Evolutionary conservation across 768 basidiomycete species (phyloP).

Genomic region (Auricularia auricula-judae): DNA sequence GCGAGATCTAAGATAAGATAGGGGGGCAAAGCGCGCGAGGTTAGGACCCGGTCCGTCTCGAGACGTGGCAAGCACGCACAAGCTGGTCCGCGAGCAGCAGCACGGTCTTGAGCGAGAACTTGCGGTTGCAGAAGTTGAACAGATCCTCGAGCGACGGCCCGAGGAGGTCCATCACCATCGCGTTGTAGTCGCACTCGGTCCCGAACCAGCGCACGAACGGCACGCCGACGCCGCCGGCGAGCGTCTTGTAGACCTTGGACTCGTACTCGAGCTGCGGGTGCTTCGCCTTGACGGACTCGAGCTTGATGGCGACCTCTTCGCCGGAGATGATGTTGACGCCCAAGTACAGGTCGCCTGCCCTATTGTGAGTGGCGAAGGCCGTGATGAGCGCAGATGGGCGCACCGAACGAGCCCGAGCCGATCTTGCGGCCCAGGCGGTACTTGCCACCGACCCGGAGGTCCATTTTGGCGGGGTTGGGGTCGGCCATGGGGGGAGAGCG

Average conservation of each 20-base stretch:
- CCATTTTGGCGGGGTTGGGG: slow-evolving; percentile 40
- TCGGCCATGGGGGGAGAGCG: slow-evolving; percentile 49
- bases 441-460: slow-evolving; percentile 86
- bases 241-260: slow-evolving; percentile 69
- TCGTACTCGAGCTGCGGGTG: slow-evolving; percentile 99
- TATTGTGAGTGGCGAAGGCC: neutral
- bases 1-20: slow-evolving; percentile 56
- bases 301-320: slow-evolving; percentile 99
- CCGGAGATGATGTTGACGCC: slow-evolving; percentile 99
- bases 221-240: slow-evolving; percentile 98
- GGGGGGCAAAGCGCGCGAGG: neutral
- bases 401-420: slow-evolving; percentile 95
- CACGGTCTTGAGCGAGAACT: slow-evolving; percentile 91
- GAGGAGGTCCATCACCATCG: slow-evolving; percentile 96
- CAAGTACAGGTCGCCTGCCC: slow-evolving; percentile 91
- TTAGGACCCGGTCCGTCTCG: slow-evolving; percentile 7
- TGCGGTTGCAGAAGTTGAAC: slow-evolving; percentile 81
- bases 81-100: slow-evolving; percentile 90
- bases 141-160: slow-evolving; percentile 81
- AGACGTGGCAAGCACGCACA: slow-evolving; percentile 34
- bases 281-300: slow-evolving; percentile 99
- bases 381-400: slow-evolving; percentile 18
- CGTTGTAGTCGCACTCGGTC: slow-evolving; percentile 96
- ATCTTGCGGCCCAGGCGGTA: slow-evolving; percentile 99
- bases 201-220: slow-evolving; percentile 96